Evolutionary conservation across 2,329 filamentous ascomycete species (phyloP).

Genomic region (Exophiala viscosa): DNA sequence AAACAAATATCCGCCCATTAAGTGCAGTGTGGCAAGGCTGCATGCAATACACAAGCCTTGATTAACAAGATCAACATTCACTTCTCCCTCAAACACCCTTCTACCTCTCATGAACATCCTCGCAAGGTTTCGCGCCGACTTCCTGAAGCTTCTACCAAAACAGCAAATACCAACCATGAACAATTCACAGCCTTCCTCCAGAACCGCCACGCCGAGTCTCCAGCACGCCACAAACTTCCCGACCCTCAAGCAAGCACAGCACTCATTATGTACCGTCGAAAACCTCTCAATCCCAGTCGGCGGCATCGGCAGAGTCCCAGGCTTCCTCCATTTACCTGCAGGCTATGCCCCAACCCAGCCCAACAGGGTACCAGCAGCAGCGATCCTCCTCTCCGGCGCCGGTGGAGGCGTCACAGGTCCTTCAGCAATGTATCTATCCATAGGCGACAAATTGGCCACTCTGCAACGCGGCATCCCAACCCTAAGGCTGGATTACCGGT

Average conservation of each 20-base stretch:
- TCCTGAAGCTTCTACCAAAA: too few relatives aligned
- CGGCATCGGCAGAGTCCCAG: constrained; percentile 26
- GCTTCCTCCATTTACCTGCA: constrained; percentile 35
- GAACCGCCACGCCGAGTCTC: constrained; percentile 1
- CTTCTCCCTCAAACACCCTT: too few relatives aligned
- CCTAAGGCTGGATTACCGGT: constrained; percentile 42
- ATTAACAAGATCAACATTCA: neutral
- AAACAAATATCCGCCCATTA: neutral
- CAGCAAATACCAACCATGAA: neutral
- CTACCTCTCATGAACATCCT: neutral
- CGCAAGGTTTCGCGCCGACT: neutral
- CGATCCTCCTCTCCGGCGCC: constrained; percentile 34
- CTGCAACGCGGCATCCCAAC: constrained; percentile 37
- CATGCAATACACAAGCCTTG: neutral
- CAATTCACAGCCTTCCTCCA: neutral
- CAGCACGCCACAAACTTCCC: constrained; percentile 1
- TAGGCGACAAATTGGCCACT: constrained; percentile 41
- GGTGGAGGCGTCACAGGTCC: constrained; percentile 42
- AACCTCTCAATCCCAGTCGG: constrained; percentile 12
- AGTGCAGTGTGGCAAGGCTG: neutral
- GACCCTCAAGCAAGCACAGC: constrained; percentile 1
- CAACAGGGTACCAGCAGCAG: constrained; percentile 23
- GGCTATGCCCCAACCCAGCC: constrained; percentile 24
- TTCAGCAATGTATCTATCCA: constrained; percentile 39
- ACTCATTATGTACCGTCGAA: constrained; percentile 10